A percentile compares a stretch with the other conserved stretches of the same genome.
These are phyloP conservation scores for Neocatenulostroma microsporum DNA, from an alignment of 2,329 filamentous ascomycete genomes.

Conservation along the genomic window DNA sequence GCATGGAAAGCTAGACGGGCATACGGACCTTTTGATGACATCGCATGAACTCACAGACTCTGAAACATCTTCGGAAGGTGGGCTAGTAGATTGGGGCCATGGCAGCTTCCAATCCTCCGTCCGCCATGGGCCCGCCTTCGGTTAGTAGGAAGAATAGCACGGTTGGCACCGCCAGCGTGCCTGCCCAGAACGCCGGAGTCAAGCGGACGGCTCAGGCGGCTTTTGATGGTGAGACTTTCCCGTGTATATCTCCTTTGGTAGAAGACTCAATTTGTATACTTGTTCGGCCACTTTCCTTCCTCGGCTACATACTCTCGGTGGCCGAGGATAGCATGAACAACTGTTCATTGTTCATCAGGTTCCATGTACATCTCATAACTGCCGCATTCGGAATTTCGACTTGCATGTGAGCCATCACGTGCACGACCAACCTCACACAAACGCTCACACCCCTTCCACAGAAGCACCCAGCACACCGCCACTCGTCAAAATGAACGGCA, in stretches of 20 bases:
- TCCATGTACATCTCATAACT: too few relatives aligned
- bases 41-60: too few relatives aligned
- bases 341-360: too few relatives aligned
- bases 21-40: too few relatives aligned
- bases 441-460: conserved; percentile 9
- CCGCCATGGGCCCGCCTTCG: conserved; percentile 16
- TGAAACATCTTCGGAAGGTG: too few relatives aligned
- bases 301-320: too few relatives aligned
- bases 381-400: too few relatives aligned
- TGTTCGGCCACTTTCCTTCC: conserved; percentile 1
- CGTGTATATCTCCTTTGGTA: conserved; percentile 1
- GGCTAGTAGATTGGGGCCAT: conserved; percentile 7
- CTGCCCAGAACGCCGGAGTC: conserved; percentile 17
- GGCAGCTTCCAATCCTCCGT: conserved; percentile 29
- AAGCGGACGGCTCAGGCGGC: conserved; percentile 33
- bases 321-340: too few relatives aligned
- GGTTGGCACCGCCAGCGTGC: conserved; percentile 6
- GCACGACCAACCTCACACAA: too few relatives aligned
- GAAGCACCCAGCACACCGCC: conserved; percentile 24
- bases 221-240: conserved; percentile 30
- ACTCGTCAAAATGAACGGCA: conserved; percentile 27
- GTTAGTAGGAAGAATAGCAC: conserved; percentile 4
- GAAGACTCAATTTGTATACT: not conserved
- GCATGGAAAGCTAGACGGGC: too few relatives aligned
- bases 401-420: too few relatives aligned